Conservation (phyloP, 2,329 filamentous ascomycete species). For the Neonectria punicea region DNA sequence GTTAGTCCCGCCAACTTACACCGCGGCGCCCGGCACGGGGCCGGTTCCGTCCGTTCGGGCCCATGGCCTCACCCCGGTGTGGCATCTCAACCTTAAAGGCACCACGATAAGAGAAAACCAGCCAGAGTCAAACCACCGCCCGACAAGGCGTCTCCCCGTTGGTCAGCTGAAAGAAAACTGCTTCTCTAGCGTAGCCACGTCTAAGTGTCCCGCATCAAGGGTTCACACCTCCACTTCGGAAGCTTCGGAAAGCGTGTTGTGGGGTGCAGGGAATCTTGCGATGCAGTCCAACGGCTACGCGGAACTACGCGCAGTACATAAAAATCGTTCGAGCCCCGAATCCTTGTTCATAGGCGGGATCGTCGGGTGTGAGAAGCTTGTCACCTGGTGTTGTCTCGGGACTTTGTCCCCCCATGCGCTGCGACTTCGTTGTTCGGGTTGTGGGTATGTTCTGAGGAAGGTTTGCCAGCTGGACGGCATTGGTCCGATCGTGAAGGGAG, state of each 20-base stretch:
- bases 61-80: conserved; percentile 11
- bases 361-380: background rate
- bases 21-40: background rate
- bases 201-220: conserved; percentile 9
- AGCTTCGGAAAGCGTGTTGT: conserved; percentile 18
- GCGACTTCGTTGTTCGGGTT: background rate
- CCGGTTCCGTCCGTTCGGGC: conserved; percentile 9
- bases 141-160: background rate
- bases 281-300: conserved; percentile 1
- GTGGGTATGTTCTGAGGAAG: background rate
- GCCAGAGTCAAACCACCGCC: background rate
- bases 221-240: conserved; percentile 20
- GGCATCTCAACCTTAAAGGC: background rate
- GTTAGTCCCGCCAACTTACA: background rate
- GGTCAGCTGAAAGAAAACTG: background rate
- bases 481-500: background rate
- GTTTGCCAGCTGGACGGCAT: background rate
- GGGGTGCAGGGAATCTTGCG: background rate
- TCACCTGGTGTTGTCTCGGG: conserved; percentile 1
- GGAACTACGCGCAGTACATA: no score
- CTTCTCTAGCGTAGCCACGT: background rate
- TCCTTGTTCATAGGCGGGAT: background rate
- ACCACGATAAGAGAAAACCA: conserved; percentile 10
- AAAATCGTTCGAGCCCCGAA: background rate
- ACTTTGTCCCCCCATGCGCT: background rate